A percentile compares a stretch with the other conserved stretches of the same genome.
Evolutionary conservation across 768 basidiomycete genomes (phyloP).

Genomic region (Tylopilus subfusipes): DNA sequence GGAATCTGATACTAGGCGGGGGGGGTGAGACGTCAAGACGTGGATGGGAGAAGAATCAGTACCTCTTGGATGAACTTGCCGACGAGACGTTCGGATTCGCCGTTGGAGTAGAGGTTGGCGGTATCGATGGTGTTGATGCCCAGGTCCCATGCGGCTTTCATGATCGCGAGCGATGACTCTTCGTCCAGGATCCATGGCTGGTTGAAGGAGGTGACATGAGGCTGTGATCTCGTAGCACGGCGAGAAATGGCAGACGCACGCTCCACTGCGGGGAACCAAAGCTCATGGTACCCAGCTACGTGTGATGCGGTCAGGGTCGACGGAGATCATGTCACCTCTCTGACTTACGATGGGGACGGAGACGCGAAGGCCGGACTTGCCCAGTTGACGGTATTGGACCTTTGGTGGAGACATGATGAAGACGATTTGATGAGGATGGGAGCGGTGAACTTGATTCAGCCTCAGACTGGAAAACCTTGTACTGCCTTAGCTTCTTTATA

Average conservation of each 20-base stretch:
- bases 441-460: background rate
- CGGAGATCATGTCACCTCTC: background rate
- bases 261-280: constrained; percentile 28
- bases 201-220: no score
- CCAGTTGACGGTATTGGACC: constrained; percentile 30
- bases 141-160: constrained; percentile 39
- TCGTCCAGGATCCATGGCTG: constrained; percentile 29
- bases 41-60: background rate
- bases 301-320: background rate
- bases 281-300: constrained; percentile 25
- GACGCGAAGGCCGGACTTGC: constrained; percentile 32
- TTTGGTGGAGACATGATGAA: constrained; percentile 8
- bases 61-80: constrained; percentile 38
- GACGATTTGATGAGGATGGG: no score
- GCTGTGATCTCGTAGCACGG: background rate
- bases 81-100: constrained; percentile 36
- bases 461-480: no score
- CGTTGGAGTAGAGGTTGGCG: constrained; percentile 37
- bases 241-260: constrained; percentile 10
- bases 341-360: constrained; percentile 33
- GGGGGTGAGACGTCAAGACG: background rate
- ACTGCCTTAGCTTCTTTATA: no score
- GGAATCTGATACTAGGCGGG: constrained; percentile 29
- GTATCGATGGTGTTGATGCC: constrained; percentile 42
- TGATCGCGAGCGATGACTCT: constrained; percentile 28